Conservation (phyloP, 2,329 filamentous ascomycete genomes). For the Lachnellula suecica region DNA sequence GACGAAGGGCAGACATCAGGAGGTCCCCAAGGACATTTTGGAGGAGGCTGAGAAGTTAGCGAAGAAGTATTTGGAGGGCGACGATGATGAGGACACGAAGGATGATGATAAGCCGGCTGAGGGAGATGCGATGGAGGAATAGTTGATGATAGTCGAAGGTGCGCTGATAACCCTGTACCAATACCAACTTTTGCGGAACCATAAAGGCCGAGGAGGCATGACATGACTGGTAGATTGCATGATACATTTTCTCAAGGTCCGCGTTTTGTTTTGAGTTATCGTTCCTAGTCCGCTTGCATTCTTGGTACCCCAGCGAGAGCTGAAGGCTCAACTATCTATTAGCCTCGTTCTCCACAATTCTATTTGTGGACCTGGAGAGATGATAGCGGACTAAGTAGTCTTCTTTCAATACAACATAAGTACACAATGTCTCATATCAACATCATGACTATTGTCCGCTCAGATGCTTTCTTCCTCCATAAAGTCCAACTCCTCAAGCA, state of each 20-base stretch:
- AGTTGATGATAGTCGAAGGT: conserved; percentile 48
- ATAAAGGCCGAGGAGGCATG: background rate
- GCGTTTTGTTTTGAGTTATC: no score
- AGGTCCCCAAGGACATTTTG: conserved; percentile 85
- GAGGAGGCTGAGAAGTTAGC: conserved; percentile 93
- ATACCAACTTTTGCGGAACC: conserved; percentile 20
- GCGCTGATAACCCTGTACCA: conserved; percentile 29
- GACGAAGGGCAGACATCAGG: conserved; percentile 88
- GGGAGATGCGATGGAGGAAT: conserved; percentile 87
- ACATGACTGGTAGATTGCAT: background rate
- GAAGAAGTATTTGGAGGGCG: conserved; percentile 83
- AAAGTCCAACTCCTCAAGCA: no score
- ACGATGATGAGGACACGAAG: conserved; percentile 75
- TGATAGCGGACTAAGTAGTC: no score
- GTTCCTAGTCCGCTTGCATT: no score
- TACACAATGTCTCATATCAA: no score
- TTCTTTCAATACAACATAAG: no score
- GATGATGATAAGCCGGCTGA: conserved; percentile 57
- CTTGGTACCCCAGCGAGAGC: background rate
- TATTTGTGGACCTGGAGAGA: no score
- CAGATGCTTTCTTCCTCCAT: no score
- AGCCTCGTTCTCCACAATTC: no score
- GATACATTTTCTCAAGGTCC: background rate
- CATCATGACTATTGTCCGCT: no score
- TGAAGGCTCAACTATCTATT: no score